Evolutionary conservation across 257 asterid species (phyloP), one percentile per base, ranked within the genome.

Genomic region (Solanum commersonii): DNA sequence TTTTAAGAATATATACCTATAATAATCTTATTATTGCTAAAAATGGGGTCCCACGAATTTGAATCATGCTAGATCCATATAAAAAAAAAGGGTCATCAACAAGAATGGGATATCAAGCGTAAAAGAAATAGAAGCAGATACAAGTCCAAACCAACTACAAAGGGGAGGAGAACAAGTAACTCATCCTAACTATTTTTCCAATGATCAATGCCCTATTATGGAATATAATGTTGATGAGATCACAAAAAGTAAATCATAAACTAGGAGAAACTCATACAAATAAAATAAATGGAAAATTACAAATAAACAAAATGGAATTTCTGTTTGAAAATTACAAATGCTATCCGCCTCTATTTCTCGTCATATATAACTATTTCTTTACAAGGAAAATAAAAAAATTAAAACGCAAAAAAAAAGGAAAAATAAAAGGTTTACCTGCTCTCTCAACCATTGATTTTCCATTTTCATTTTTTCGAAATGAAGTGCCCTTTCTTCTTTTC

Each of bases 371-470:
- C 18, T 25, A 67, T 12, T 67, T 67, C 20, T 25, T 67, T 25
- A 12, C 35, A 67, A 12, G 2, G 9, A 67, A 67, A 67, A 25
- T 67, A 25, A 67, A 67, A 5, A 12, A 67, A 67, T 5, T 5
- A 67, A 25, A n/a, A 63, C 5, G 27, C 12, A 10, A 9, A 10
- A 10, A 8, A 4, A 1, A 6, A 38, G 15, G 68, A 72, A 63
- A 87, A 5, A 33, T 0, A 34, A 14, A 82, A 11, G 1, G 0
- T 14, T 60, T 52, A 94, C 96, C 96, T 93, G 92, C 65, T 92
- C 90, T 87, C 89, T 94, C 83, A 94, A 63, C 25, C 68, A 87
- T 10, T 87, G 92, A 92, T 94, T 94, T 89, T 94, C 94, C 88
- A 88, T 88, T 86, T 83, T 90, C 87, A 94, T 38, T 31, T 79